Percentiles rank a stretch among this genome's conserved stretches.
These are phyloP conservation scores for Rheum nobile DNA, from an alignment of 148 eudicot genomes.

Conservation along the genomic window DNA sequence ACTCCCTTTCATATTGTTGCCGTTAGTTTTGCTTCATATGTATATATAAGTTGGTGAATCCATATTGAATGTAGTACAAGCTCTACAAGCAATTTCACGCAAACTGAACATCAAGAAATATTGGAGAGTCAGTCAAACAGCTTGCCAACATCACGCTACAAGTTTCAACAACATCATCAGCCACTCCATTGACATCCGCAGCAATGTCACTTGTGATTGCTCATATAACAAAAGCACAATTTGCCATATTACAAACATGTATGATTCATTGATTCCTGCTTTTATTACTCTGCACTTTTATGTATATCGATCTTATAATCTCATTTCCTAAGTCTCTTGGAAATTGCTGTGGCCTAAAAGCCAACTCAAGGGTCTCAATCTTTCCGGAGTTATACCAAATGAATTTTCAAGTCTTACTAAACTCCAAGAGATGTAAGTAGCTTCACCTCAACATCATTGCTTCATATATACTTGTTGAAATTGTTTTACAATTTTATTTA, in stretches of 20 bases:
- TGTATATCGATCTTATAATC: not conserved
- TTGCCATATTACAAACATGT: constrained; percentile 74
- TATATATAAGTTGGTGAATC: not conserved
- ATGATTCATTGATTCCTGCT: constrained; percentile 8
- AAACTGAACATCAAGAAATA: constrained; percentile 26
- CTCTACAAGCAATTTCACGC: constrained; percentile 34
- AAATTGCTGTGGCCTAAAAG: constrained; percentile 23
- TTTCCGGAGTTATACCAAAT: constrained; percentile 51
- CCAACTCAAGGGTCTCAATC: constrained; percentile 56
- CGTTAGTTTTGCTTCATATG: no score
- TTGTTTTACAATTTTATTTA: no score
- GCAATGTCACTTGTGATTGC: constrained; percentile 57
- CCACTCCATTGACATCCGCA: not conserved
- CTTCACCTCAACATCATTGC: not conserved
- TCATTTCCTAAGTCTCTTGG: not conserved
- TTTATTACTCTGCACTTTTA: not conserved
- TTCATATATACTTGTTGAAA: no score
- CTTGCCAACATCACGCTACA: constrained; percentile 25
- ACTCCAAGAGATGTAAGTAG: constrained; percentile 54
- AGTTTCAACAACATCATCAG: constrained; percentile 14
- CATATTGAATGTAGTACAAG: constrained; percentile 27
- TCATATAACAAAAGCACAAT: constrained; percentile 27
- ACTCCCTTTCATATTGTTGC: no score
- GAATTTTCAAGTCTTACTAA: constrained; percentile 42
- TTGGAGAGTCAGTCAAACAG: constrained; percentile 31